Conservation (phyloP, 1,284 basidiomycete species). For the Malassezia brasiliensis region DNA sequence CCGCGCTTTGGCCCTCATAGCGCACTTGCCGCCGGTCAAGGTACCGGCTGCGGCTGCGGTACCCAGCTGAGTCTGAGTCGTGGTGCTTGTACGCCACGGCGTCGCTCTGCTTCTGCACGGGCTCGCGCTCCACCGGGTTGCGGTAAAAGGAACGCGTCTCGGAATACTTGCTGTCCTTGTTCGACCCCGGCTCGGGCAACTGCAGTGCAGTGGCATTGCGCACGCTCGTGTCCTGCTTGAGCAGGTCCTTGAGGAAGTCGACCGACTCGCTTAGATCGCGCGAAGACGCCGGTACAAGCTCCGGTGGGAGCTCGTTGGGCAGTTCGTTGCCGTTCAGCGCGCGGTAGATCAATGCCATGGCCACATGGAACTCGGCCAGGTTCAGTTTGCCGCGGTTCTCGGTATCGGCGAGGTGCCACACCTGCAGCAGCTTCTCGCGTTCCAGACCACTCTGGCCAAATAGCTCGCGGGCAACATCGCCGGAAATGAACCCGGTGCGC, state of each 20-base stretch:
- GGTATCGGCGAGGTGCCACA: conserved; percentile 58
- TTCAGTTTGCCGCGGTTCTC: conserved; percentile 54
- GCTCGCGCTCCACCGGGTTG: conserved; percentile 50
- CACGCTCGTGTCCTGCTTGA: conserved; percentile 64
- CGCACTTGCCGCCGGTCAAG: conserved; percentile 76
- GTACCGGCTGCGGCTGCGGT: conserved; percentile 77
- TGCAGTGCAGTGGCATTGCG: conserved; percentile 50
- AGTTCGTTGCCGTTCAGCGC: conserved; percentile 72
- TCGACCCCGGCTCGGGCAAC: conserved; percentile 45
- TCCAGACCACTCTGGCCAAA: conserved; percentile 87
- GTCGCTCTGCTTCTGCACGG: conserved; percentile 60
- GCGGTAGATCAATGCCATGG: conserved; percentile 95
- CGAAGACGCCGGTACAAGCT: conserved; percentile 84
- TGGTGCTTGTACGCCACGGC: conserved; percentile 88
- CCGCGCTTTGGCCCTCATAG: conserved; percentile 60
- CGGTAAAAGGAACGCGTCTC: conserved; percentile 62
- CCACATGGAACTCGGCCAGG: conserved; percentile 91
- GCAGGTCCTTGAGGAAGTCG: conserved; percentile 77
- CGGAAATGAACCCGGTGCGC: conserved; percentile 75
- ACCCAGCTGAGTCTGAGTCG: conserved; percentile 55
- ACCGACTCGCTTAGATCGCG: conserved; percentile 84
- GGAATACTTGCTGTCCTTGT: conserved; percentile 50
- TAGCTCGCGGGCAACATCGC: conserved; percentile 76
- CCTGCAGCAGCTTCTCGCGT: conserved; percentile 80
- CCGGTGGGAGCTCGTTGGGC: conserved; percentile 73